Evolutionary conservation across 495 filamentous ascomycete genomes (phyloP), one percentile per base, ranked within the genome.

Genomic region (Beverwykella pulmonaria): DNA sequence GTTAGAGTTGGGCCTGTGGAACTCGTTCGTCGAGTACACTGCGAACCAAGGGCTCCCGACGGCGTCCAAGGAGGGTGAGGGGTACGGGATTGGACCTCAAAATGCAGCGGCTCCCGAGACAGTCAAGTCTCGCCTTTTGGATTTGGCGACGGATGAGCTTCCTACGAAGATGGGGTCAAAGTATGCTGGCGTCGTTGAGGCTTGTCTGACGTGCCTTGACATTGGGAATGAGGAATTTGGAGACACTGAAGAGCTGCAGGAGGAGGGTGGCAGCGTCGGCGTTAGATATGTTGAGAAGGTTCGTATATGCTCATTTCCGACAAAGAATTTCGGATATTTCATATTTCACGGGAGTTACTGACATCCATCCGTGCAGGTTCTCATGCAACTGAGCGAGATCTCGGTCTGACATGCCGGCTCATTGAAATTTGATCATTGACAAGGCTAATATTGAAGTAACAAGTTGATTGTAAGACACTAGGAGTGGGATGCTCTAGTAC

Each of bases 1-100:
- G 0, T 68, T 90, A 0, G 87, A 90, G 73, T 77, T 90, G 34
- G 86, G 84, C 0, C 60, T 89, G 17, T 87, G 85, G 85, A 65
- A 74, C 2, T 79, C 80, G 1, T 82, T 88, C 59, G 71, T 81
- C 12, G 36, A 22, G 36, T 79, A 78, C 46, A 15, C 27, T 7
- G 29, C 56, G 46, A 44, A 48, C 34, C 61, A 32, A 48, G 56
- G 49, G 62, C 32, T 34, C 32, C 32, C 32, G 32, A 34, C 32
- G 32, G 32, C 32, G 32, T 34, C 32, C 32, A 34, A 34, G 32
- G 32, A 34, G 32, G 32, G 32, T 34, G 32, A 34, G 12, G 32
- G 32, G 32, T 34, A 34, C 32, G 32, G 32, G 32, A 34, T 34
- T 34, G 32, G 32, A 12, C 32, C 32, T 34, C 32, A 34, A 34